Conservation (phyloP, 305 asterid species). For the Fraxinus albicans region DNA sequence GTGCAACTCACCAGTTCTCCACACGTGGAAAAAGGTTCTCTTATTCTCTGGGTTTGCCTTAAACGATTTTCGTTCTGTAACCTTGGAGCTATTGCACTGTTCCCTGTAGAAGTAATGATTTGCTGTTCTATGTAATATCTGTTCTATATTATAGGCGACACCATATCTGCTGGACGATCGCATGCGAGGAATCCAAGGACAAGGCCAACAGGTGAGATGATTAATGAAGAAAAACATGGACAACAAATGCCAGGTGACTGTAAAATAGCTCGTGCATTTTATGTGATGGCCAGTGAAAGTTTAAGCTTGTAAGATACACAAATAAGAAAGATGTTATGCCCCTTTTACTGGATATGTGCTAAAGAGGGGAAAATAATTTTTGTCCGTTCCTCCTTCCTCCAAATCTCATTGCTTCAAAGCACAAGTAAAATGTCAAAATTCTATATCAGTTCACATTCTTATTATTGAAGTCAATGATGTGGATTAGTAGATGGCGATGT, state of each 20-base stretch:
- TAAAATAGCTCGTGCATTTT: not conserved
- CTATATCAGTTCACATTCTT: not conserved
- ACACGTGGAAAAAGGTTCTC: slow-evolving; percentile 47
- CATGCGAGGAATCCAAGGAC: slow-evolving; percentile 58
- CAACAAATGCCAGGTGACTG: slow-evolving; percentile 33
- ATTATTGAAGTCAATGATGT: not conserved
- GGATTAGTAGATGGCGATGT: not conserved
- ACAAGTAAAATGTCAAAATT: not conserved
- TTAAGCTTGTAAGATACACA: slow-evolving; percentile 5
- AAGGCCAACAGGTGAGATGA: slow-evolving; percentile 47
- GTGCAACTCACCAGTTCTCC: slow-evolving; percentile 37
- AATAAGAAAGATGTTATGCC: not conserved
- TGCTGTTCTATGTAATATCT: slow-evolving; percentile 11
- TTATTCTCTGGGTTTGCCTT: slow-evolving; percentile 4
- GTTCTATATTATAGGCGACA: slow-evolving; percentile 39
- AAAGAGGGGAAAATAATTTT: not conserved
- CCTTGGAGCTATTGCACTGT: slow-evolving; percentile 8
- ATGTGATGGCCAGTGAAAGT: not conserved
- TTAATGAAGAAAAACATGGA: slow-evolving; percentile 31
- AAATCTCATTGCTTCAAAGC: not conserved
- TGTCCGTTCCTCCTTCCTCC: not conserved
- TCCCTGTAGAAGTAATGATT: slow-evolving; percentile 10
- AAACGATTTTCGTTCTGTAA: not conserved
- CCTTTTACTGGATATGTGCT: not conserved
- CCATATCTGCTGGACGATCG: slow-evolving; percentile 46